A percentile compares a stretch with the other conserved stretches of the same genome.
Evolutionary conservation across 805 yeast species (phyloP).

Genomic region (Zygotorulaspora chibaensis): DNA sequence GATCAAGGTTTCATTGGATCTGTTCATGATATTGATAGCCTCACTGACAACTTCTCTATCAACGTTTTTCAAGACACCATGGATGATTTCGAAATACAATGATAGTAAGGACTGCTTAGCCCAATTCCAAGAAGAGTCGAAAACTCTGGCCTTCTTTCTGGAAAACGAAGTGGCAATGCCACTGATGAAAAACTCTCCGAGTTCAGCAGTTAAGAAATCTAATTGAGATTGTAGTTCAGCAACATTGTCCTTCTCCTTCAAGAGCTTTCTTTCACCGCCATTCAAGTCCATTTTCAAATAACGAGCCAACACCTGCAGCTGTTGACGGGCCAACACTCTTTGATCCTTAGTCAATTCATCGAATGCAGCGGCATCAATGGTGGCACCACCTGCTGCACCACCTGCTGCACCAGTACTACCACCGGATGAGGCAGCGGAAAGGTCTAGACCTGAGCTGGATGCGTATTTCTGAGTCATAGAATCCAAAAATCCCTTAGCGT

Average conservation of each 20-base stretch:
- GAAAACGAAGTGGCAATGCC: slow-evolving; percentile 91
- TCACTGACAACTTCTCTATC: slow-evolving; percentile 96
- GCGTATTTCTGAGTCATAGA: slow-evolving; percentile 81
- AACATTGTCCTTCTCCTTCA: slow-evolving; percentile 76
- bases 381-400: slow-evolving; percentile 73
- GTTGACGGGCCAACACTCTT: slow-evolving; percentile 47
- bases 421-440: slow-evolving; percentile 61
- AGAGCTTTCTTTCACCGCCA: slow-evolving; percentile 80
- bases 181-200: slow-evolving; percentile 89
- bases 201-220: slow-evolving; percentile 67
- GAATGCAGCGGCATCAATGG: slow-evolving; percentile 91
- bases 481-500: slow-evolving; percentile 88
- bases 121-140: slow-evolving; percentile 99
- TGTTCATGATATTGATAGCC: slow-evolving; percentile 96
- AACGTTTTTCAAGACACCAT: slow-evolving; percentile 84
- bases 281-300: slow-evolving; percentile 90
- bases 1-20: slow-evolving; percentile 88
- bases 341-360: slow-evolving; percentile 56
- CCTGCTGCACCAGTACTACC: slow-evolving; percentile 48
- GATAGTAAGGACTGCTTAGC: slow-evolving; percentile 95
- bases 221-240: slow-evolving; percentile 80
- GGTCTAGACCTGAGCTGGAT: slow-evolving; percentile 68
- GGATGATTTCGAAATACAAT: slow-evolving; percentile 92
- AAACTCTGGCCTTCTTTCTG: slow-evolving; percentile 87
- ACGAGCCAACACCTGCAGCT: slow-evolving; percentile 86